A percentile compares a stretch with the other conserved stretches of the same genome.
Evolutionary conservation across 257 asterid genomes (phyloP).

Genomic region (Solanum sitiens): DNA sequence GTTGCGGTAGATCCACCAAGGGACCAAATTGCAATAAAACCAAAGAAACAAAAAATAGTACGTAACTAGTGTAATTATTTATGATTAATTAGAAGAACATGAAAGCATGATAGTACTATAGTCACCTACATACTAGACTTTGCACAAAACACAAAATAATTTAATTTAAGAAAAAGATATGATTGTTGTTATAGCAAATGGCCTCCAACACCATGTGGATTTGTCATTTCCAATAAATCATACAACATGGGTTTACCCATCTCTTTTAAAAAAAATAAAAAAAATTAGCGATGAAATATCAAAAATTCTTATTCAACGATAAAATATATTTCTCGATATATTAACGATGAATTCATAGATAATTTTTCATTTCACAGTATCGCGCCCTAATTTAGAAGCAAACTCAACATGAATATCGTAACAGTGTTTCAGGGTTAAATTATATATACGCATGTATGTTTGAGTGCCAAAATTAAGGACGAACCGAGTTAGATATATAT

Average conservation of each 20-base stretch:
- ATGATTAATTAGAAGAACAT: conserved; percentile 17
- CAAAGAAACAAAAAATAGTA: neutral
- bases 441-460: no score
- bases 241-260: neutral
- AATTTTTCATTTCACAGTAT: neutral
- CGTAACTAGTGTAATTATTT: neutral
- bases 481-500: neutral
- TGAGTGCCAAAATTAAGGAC: neutral
- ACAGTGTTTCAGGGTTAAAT: neutral
- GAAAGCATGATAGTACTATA: conserved; percentile 26
- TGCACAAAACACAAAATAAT: conserved; percentile 30
- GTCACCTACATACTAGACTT: conserved; percentile 14
- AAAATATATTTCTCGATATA: neutral
- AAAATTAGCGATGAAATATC: neutral
- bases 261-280: neutral
- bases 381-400: neutral
- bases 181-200: conserved; percentile 18
- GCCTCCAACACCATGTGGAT: conserved; percentile 52
- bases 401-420: neutral
- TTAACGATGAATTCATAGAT: neutral
- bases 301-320: neutral
- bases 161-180: conserved; percentile 23
- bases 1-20: neutral
- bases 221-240: neutral
- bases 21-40: neutral